phyloP scores from a whole-genome alignment of 768 basidiomycete species.

The Suillus clintonianus region DNA sequence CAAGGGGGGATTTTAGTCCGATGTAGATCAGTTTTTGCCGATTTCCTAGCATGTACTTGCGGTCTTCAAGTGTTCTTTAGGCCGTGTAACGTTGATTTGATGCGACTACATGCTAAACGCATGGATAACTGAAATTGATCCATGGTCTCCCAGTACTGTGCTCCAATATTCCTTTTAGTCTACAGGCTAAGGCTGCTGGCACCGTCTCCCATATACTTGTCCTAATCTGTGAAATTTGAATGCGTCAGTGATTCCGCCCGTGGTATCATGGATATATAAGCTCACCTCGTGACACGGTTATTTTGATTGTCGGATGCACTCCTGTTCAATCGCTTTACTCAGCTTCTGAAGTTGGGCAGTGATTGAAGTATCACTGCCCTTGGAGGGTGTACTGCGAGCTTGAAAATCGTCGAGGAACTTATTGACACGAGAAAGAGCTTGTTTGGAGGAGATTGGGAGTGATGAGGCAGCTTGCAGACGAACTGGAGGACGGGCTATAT shows the following conservation, averaged over 20 bases:
- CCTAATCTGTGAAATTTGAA: neutral
- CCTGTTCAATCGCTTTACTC: conserved; percentile 51
- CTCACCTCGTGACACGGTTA: conserved; percentile 1
- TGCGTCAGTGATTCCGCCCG: neutral
- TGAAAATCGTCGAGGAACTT: conserved; percentile 53
- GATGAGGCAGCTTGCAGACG: conserved; percentile 44
- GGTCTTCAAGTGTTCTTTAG: neutral
- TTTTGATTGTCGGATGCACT: conserved; percentile 26
- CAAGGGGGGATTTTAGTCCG: neutral
- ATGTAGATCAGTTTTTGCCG: no score
- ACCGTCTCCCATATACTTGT: neutral
- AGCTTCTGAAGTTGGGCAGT: conserved; percentile 63
- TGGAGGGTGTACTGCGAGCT: conserved; percentile 44
- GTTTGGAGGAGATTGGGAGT: conserved; percentile 40
- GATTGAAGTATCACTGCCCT: conserved; percentile 55
- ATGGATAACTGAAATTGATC: neutral
- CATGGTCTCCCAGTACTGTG: neutral
- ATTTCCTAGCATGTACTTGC: neutral
- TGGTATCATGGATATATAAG: neutral
- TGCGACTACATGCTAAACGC: neutral
- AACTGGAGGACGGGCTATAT: conserved; percentile 47
- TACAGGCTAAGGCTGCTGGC: neutral
- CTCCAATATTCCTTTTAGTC: neutral
- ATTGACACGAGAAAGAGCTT: conserved; percentile 42
- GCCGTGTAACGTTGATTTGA: neutral